Base-by-base conservation (phyloP, 371 early-diverging fungal species). In the Umbelopsis sp. region DNA sequence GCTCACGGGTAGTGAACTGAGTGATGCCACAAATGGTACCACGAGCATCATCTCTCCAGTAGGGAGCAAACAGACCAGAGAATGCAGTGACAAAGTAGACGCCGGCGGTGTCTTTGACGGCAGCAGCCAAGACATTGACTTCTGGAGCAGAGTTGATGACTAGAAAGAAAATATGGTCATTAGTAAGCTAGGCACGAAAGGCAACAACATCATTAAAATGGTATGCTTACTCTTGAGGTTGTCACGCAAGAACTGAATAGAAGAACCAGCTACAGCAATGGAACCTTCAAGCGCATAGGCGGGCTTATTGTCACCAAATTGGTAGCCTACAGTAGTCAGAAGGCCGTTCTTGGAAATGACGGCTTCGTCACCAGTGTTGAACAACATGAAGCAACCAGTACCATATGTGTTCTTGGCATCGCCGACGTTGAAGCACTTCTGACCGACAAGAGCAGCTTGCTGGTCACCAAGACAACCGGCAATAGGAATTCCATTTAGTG, bases 1-100 rank as follows among this genome's bases (percentile, higher is more conserved):
- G 96, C 24, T 86, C 82, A 65, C 90, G 86, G 65, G 85, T 95
- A 8, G 96, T 91, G 72, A 87, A 94, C 72, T 92, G 93, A 0
- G 96, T 94, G 63, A 97, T 77, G 7, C 97, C 97, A 64, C 93
- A 86, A 45, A 97, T 91, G 68, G 86, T 84, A 37, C 96, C 97
- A 29, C 95, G 88, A 11, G 95, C 96, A 77, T 96, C 96, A 63
- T 86, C 87, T 29, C 93, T 82, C 97, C 97, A 97, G 80, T 97
- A 92, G 1, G 97, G 97, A 6, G 97, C 96, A 81, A 94, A 95
- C 45, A 97, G 85, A 4, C 97, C 97, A 22, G 91, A 87, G 77
- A 97, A 95, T 1, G 97, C 96, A 0, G 97, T 94, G 63, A 96
- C 96, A 86, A 97, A 97, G 79, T 95, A 93, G 22, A 96, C 94